Evolutionary conservation across 805 yeast species (phyloP), one percentile per base, ranked within the genome.

Genomic region (Priceomyces fermenticarens): DNA sequence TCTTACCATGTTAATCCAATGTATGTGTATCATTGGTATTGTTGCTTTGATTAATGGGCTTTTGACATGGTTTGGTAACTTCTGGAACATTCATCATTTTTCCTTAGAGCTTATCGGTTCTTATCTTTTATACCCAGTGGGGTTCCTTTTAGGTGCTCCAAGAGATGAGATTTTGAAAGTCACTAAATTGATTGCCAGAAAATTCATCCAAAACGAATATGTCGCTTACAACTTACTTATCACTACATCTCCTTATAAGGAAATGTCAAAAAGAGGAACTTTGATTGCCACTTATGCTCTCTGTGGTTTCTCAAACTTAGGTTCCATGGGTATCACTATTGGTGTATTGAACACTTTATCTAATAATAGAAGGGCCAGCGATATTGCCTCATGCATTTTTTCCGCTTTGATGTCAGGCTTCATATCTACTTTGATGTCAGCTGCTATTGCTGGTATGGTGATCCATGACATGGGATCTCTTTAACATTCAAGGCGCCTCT

Each of bases 361-460:
- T 30, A 80, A 80, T 32, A 60, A 62, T 32, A 67, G 72, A 48
- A 57, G 71, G 47, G 62, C 75, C 30, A 72, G 65, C 38, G 76
- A 75, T 30, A 68, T 80, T 41, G 63, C 83, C 7, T 43, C 58
- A 37, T 54, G 72, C 46, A 72, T 78, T 40, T 41, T 70, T 27
- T 70, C 79, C 30, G 72, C 83, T 3, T 67, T 80, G 49, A 42
- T 75, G 29, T 62, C 75, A 14, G 85, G 85, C 4, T 70, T 72
- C 41, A 62, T 76, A 42, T 63, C 81, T 15, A 80, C 85, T 11
- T 61, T 75, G 43, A 59, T 75, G 43, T 72, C 81, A 3, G 83
- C 83, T 23, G 74, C 78, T 39, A 75, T 77, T 43, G 83, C 85
- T 6, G 83, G 81, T 23, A 80, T 80, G 85, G 77, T 78, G 17